Evolutionary conservation across 225 moss, liverwort and hornwort species (phyloP), one percentile per base, ranked within the genome.

Genomic region (Polytrichum commune): DNA sequence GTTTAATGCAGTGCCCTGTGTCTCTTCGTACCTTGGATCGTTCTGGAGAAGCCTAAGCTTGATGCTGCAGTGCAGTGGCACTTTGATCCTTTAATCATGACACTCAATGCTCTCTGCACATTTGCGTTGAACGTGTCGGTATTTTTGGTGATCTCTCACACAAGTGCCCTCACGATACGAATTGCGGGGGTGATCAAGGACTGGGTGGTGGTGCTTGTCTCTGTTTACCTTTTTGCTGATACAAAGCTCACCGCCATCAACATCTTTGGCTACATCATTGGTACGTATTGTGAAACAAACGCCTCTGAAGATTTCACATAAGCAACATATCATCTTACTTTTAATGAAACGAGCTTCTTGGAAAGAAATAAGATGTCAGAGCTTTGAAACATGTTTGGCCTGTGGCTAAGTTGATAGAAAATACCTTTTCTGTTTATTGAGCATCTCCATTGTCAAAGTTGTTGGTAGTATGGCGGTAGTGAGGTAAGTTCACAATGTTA

Each of bases 141-240:
- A 6, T 86, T 89, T 68, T 64, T 89, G 66, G 89, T 84, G 74
- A 86, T 86, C 63, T 81, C 80, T 53, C 86, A 75, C 70, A 89
- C 89, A 18, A 84, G 89, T 72, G 89, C 89, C 54, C 89, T 89
- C 65, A 89, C 89, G 9, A 84, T 86, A 70, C 83, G 86, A 69
- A 86, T 89, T 65, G 86, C 89, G 5, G 89, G 89, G 63, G 89
- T 89, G 19, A 73, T 89, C 58, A 89, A 89, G 73, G 89, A 89
- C 71, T 89, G 83, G 83, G 73, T 89, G 27, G 86, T 89, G 27
- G 86, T 89, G 35, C 71, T 86, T 38, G 79, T 89, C 60, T 89
- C 89, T 35, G 83, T 87, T 3, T 80, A 77, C 75, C 78, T 89
- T 26, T 89, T 89, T 78, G 81, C 89, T 16, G 89, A 89, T 74